Base-by-base conservation (phyloP, 345 rosid genomes). In the Eucalyptus fibrosa region DNA sequence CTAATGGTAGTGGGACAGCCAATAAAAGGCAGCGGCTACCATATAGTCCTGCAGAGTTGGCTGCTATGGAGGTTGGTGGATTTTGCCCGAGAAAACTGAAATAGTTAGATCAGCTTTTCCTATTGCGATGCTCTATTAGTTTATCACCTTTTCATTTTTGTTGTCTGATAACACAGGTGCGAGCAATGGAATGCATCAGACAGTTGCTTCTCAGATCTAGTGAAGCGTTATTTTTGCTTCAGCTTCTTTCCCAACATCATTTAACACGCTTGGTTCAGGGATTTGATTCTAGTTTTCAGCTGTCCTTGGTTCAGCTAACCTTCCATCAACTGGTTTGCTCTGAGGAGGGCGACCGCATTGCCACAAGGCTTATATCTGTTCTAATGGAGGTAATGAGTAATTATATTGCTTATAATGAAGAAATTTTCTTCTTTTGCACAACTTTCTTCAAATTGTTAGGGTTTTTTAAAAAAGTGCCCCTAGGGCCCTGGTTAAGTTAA, bases 191-290 rank as follows among this genome's bases (percentile, higher is more conserved):
- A 91, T 97, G 99, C 88, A 94, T 98, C 88, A 94, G 99, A 87
- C 99, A 98, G 90, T 91, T 97, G 94, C 97, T 98, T 93, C 97
- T 96, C 93, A 93, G 99, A 95, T 98, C 99, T 91, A 97, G 98
- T 87, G 99, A 98, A 93, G 99, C 99, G 59, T 93, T 97, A 83
- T 98, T 96, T 95, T 92, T 98, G 93, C 96, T 97, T 89, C 98
- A 95, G 91, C 97, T 98, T 91, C 96, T 96, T 92, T 95, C 97
- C 89, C 98, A 96, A 92, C 98, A 96, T 92, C 98, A 98, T 89
- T 89, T 97, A 77, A 92, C 96, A 89, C 96, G 98, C 80, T 93
- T 97, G 93, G 95, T 96, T 93, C 99, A 98, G 90, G 96, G 93
- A 49, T 95, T 98, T 91, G 99, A 98, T 92, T 91, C 96, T 89